Evolutionary conservation across 148 eudicot genomes (phyloP).

Genomic region (Silene latifolia): DNA sequence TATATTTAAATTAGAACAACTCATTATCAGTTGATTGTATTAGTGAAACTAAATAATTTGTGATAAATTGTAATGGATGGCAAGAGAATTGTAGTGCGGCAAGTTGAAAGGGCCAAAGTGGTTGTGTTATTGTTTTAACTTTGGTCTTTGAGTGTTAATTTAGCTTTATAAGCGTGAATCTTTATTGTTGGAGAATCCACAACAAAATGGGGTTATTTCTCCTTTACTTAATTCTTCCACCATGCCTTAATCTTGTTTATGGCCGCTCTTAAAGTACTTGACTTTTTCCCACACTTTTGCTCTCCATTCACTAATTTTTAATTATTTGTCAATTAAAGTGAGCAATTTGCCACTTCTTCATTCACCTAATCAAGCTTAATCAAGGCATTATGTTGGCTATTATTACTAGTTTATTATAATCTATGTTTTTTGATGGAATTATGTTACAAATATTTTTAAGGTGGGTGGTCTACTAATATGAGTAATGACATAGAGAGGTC

Average conservation of each 20-base stretch:
- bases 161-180: conserved; percentile 81
- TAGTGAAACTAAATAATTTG: no score
- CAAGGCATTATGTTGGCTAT: conserved; percentile 19
- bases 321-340: conserved; percentile 12
- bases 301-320: not conserved
- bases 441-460: not conserved
- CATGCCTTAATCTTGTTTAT: conserved; percentile 1
- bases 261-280: conserved; percentile 12
- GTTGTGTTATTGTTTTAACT: not conserved
- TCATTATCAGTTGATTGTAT: no score
- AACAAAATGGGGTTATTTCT: conserved; percentile 47
- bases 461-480: not conserved
- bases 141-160: conserved; percentile 8
- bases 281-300: conserved; percentile 1
- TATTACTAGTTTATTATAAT: no score
- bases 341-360: conserved; percentile 23
- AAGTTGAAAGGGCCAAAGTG: no score
- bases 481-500: not conserved
- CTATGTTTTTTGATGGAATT: not conserved
- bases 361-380: conserved; percentile 23
- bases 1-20: no score
- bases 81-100: no score
- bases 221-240: conserved; percentile 18
- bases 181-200: conserved; percentile 86
- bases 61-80: no score